These are phyloP conservation scores for Filobasidium floriforme DNA, from an alignment of 768 basidiomycete genomes.

Conservation along the genomic window DNA sequence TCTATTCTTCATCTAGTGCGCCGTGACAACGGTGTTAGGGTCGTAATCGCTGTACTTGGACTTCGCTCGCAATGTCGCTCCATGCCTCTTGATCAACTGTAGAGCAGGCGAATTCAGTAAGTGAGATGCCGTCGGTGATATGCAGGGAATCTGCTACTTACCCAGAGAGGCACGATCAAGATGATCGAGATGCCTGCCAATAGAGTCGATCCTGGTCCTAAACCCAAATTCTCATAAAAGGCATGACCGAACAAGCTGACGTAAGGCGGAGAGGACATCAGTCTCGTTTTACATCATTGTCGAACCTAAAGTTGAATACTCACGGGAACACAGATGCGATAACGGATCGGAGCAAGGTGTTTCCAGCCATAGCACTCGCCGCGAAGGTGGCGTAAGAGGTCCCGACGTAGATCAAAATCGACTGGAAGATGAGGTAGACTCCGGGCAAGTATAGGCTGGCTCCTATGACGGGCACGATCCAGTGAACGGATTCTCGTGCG, in stretches of 20 bases:
- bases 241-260: constrained; percentile 17
- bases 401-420: constrained; percentile 22
- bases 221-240: constrained; percentile 19
- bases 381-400: constrained; percentile 13
- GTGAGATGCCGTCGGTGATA: not conserved
- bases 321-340: constrained; percentile 20
- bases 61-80: constrained; percentile 12
- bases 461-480: constrained; percentile 26
- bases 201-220: constrained; percentile 22
- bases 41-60: constrained; percentile 16
- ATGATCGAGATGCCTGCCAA: constrained; percentile 21
- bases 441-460: constrained; percentile 10
- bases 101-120: not conserved
- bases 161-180: constrained; percentile 19
- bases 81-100: constrained; percentile 20
- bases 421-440: constrained; percentile 24
- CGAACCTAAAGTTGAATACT: not conserved
- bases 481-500: constrained; percentile 19
- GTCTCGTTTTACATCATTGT: not conserved
- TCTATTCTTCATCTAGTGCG: not conserved
- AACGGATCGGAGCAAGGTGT: constrained; percentile 8
- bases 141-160: not conserved
- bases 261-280: not conserved
- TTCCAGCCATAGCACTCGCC: constrained; percentile 15
- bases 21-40: not conserved